Conservation (phyloP, 495 filamentous ascomycete species). For the Jackrogersella multiformis region DNA sequence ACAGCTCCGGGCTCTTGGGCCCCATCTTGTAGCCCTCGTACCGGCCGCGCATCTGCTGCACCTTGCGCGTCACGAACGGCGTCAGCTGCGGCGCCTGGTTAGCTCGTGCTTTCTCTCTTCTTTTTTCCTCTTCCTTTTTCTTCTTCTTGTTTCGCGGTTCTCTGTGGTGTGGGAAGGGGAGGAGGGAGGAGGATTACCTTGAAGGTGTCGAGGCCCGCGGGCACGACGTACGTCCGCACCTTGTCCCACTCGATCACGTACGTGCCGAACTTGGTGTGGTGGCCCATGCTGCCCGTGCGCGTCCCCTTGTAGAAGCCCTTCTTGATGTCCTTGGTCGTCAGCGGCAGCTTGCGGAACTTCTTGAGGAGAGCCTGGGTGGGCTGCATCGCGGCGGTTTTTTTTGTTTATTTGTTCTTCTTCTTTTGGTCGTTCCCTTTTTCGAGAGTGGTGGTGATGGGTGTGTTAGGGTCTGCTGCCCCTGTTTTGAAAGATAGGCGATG, state of each 20-base stretch:
- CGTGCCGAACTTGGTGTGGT: constrained; percentile 83
- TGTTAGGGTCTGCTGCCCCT: too few relatives aligned
- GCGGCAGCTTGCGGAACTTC: constrained; percentile 69
- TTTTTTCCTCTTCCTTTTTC: too few relatives aligned
- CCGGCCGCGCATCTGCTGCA: constrained; percentile 59
- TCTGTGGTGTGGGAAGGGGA: too few relatives aligned
- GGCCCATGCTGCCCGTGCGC: constrained; percentile 83
- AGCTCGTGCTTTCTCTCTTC: too few relatives aligned
- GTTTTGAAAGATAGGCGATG: too few relatives aligned
- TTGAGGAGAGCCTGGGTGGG: constrained; percentile 75
- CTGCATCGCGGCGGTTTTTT: constrained; percentile 58
- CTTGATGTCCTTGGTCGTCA: constrained; percentile 92
- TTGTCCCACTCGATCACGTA: constrained; percentile 85
- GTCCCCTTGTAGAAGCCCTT: constrained; percentile 98
- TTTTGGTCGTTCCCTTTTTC: background rate
- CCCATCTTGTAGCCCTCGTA: constrained; percentile 59
- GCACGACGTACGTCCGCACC: constrained; percentile 89
- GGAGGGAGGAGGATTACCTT: constrained; percentile 61
- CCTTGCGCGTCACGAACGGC: constrained; percentile 80
- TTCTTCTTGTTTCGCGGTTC: too few relatives aligned
- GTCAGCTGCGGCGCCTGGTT: too few relatives aligned
- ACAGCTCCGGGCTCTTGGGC: constrained; percentile 65
- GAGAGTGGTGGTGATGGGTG: too few relatives aligned
- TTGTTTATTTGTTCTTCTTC: constrained; percentile 1
- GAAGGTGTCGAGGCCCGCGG: constrained; percentile 70